Conservation (phyloP, 495 filamentous ascomycete genomes). For the Aeminium ludgeri region DNA sequence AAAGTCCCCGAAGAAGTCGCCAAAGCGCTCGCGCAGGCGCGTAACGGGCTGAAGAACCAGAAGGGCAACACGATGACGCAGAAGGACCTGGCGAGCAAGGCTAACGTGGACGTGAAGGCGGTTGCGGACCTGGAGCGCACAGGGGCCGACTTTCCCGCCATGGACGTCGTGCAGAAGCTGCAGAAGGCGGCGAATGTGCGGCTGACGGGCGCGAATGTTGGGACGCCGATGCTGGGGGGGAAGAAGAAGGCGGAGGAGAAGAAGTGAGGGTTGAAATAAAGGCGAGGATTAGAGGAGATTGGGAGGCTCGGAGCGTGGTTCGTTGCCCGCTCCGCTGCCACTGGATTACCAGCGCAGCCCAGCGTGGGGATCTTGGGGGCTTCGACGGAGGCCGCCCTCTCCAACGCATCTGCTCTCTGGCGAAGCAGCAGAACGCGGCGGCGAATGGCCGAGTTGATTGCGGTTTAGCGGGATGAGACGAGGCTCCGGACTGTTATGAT, state of each 20-base stretch:
- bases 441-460: too few species aligned
- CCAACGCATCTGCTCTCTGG: too few species aligned
- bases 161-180: slow-evolving; percentile 16
- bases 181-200: slow-evolving; percentile 19
- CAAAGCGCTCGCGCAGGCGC: slow-evolving; percentile 58
- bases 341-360: too few species aligned
- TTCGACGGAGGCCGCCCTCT: too few species aligned
- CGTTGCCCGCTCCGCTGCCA: too few species aligned
- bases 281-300: too few species aligned
- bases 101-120: slow-evolving; percentile 66
- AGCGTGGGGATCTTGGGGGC: too few species aligned
- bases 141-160: slow-evolving; percentile 14
- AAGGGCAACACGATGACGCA: slow-evolving; percentile 73
- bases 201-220: slow-evolving; percentile 15
- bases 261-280: neutral
- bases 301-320: too few species aligned
- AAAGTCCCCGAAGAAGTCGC: slow-evolving; percentile 69
- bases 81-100: slow-evolving; percentile 88
- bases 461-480: too few species aligned
- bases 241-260: slow-evolving; percentile 14
- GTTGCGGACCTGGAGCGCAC: slow-evolving; percentile 68
- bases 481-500: too few species aligned
- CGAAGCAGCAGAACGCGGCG: too few species aligned
- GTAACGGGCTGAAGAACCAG: slow-evolving; percentile 37
- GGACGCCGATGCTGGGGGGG: slow-evolving; percentile 14